Evolutionary conservation across 2,329 filamentous ascomycete genomes (phyloP), one percentile per base, ranked within the genome.

Genomic region (Escovopsis sp.): DNA sequence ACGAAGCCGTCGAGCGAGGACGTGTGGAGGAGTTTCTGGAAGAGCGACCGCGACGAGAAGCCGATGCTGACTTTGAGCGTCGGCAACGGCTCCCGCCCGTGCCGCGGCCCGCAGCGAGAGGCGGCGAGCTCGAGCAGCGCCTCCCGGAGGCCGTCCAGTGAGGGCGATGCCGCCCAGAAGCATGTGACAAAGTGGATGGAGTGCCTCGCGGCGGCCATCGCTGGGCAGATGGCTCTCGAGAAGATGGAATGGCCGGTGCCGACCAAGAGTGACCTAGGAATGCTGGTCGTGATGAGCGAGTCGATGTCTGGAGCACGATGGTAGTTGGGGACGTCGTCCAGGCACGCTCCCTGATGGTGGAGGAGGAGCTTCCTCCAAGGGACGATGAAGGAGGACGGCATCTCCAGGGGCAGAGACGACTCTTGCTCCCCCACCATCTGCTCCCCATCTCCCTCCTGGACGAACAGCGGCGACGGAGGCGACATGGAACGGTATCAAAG

Each of bases 111-210:
- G 21, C 21, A 52, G 32, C 45, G 57, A 35, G 45, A 60, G 18
- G 27, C 57, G 1, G 79, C 81, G 8, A 90, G 64, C 35, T 61
- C 60, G 12, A 63, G 54, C 1, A 90, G 63, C 1, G 73, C 61
- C 4, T 68, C 57, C 27, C 61, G 63, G 11, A 90, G 58, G 1
- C 65, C 65, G 4, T 66, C 58, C 14, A 77, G 61, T 0, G 74
- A 77, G 2, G 65, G 55, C 0, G 81, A 87, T 0, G 62, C 60
- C 0, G 82, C 76, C 81, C 82, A 87, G 56, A 87, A 90, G 54
- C 83, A 88, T 8, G 83, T 88, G 6, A 86, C 79, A 29, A 90
- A 65, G 39, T 86, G 71, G 19, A 87, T 60, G 46, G 85, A 81
- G 33, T 65, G 57, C 26, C 67, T 60, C 3, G 81, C 76, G 1